These are phyloP conservation scores for Thecamonas trahens DNA, from an alignment of 78 protist genomes.

Conservation along the genomic window DNA sequence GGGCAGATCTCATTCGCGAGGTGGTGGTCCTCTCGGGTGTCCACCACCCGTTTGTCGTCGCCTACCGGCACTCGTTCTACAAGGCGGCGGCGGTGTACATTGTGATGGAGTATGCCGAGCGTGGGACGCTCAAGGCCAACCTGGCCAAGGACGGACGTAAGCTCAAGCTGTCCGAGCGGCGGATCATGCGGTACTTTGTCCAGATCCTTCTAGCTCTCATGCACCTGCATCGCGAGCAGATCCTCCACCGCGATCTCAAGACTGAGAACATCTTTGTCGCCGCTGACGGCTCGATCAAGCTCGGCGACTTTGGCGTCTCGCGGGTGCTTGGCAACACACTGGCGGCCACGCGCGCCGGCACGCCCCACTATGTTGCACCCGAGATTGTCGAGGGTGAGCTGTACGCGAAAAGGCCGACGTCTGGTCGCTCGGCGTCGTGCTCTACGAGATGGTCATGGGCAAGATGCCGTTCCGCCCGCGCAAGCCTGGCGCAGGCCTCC, in stretches of 20 bases:
- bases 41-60: conserved; percentile 1
- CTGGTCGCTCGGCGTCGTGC: conserved; percentile 43
- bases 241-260: conserved; percentile 44
- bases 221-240: conserved; percentile 9
- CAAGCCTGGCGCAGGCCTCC: conserved; percentile 27
- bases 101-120: conserved; percentile 12
- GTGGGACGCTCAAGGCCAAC: conserved; percentile 3
- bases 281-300: conserved; percentile 1
- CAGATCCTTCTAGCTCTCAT: not conserved
- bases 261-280: conserved; percentile 24
- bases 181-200: not conserved
- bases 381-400: not conserved
- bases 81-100: conserved; percentile 5
- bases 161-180: not conserved
- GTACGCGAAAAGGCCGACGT: conserved; percentile 21
- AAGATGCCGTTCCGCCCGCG: conserved; percentile 38
- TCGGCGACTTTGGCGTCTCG: conserved; percentile 34
- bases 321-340: not conserved
- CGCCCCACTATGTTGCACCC: not conserved
- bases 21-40: not conserved
- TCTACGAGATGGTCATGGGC: conserved; percentile 51
- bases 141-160: too few relatives aligned
- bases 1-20: not conserved
- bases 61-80: not conserved
- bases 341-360: not conserved